A percentile compares a stretch with the other conserved stretches of the same genome.
Evolutionary conservation across 2,329 filamentous ascomycete genomes (phyloP).

Genomic region (Ophiostoma quercus): DNA sequence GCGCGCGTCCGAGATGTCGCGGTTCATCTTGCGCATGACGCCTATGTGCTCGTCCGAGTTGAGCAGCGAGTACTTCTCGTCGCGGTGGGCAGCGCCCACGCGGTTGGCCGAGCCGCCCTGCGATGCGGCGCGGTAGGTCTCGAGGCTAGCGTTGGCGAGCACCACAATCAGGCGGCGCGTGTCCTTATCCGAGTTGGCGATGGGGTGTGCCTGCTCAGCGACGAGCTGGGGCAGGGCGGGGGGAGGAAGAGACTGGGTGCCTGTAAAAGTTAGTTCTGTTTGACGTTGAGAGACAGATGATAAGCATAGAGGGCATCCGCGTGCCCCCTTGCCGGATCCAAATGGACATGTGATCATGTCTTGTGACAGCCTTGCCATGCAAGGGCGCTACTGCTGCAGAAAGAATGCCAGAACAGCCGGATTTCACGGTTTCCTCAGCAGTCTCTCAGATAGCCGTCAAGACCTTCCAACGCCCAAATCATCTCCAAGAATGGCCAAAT

Average conservation of each 20-base stretch:
- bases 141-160: constrained; percentile 91
- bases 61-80: constrained; percentile 94
- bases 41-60: constrained; percentile 99
- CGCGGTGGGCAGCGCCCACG: constrained; percentile 57
- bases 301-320: not conserved
- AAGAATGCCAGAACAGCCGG: not conserved
- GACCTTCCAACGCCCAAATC: not conserved
- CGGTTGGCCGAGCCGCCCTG: constrained; percentile 58
- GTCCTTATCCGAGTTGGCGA: constrained; percentile 81
- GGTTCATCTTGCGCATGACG: constrained; percentile 98
- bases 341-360: constrained; percentile 3
- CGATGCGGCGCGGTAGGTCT: constrained; percentile 90
- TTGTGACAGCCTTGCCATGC: not conserved
- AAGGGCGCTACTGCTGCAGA: not conserved
- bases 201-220: constrained; percentile 84
- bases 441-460: not conserved
- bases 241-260: constrained; percentile 91
- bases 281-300: not conserved
- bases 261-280: constrained; percentile 40
- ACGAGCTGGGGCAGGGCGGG: constrained; percentile 86
- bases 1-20: constrained; percentile 94
- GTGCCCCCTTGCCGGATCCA: not conserved
- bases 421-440: not conserved
- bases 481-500: not conserved
- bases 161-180: constrained; percentile 90